phyloP scores from a whole-genome alignment of 495 filamentous ascomycete genomes.

The Penicillium alfredii region DNA sequence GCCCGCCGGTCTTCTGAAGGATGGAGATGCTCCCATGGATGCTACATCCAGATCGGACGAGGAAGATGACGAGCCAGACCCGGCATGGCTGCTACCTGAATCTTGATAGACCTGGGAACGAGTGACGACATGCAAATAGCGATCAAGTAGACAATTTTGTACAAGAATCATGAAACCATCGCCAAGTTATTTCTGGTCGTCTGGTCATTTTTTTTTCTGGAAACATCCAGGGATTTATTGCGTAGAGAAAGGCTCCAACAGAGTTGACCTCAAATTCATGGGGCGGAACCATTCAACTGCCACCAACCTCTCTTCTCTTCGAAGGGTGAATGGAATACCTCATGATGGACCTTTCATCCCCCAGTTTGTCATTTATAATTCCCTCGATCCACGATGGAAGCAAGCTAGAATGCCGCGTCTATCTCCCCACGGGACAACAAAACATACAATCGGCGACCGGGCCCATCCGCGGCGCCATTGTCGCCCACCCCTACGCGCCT shows the following conservation, averaged over 20 bases:
- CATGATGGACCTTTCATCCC: conserved; percentile 39
- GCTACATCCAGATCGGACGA: conserved; percentile 29
- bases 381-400: conserved; percentile 77
- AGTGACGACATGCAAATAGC: too few species aligned
- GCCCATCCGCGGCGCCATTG: conserved; percentile 58
- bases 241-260: too few species aligned
- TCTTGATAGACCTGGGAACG: too few species aligned
- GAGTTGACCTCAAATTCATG: too few species aligned
- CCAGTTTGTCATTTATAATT: conserved; percentile 67
- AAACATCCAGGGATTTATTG: too few species aligned
- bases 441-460: conserved; percentile 27
- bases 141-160: too few species aligned
- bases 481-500: conserved; percentile 88
- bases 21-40: conserved; percentile 23
- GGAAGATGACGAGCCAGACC: conserved; percentile 46
- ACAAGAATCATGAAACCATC: too few species aligned
- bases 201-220: too few species aligned
- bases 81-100: conserved; percentile 42
- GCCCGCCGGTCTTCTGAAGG: conserved; percentile 35
- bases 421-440: conserved; percentile 50
- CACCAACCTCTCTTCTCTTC: too few species aligned
- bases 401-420: conserved; percentile 72
- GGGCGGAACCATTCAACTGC: too few species aligned
- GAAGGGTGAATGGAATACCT: too few species aligned
- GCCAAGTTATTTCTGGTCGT: too few species aligned